Evolutionary conservation across 2,329 filamentous ascomycete genomes (phyloP).

Genomic region (Scopulariopsis brevicaulis): DNA sequence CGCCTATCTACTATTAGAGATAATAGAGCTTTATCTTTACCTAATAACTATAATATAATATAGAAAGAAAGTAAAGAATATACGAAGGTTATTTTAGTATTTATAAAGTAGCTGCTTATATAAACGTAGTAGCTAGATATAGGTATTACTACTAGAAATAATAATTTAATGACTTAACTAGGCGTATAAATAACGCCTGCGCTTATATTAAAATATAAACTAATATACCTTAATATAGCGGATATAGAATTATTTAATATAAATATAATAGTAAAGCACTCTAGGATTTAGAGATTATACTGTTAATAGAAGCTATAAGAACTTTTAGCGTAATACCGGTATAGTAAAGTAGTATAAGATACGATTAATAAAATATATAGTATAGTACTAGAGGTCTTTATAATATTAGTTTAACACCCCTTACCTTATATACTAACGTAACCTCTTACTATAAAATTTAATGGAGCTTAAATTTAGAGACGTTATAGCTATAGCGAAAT

Average conservation of each 20-base stretch:
- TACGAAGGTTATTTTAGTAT: background rate
- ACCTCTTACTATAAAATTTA: too few species aligned
- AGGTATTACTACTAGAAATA: background rate
- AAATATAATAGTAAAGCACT: background rate
- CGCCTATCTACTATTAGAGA: slow-evolving; percentile 6
- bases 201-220: slow-evolving; percentile 1
- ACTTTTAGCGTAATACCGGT: background rate
- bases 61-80: background rate
- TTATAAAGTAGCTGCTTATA: background rate
- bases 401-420: slow-evolving; percentile 2
- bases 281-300: too few species aligned
- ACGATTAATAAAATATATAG: slow-evolving; percentile 4
- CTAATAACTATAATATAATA: background rate
- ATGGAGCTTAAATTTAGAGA: background rate
- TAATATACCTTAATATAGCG: slow-evolving; percentile 1
- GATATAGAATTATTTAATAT: background rate
- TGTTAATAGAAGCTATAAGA: background rate
- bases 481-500: background rate
- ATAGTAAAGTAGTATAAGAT: background rate
- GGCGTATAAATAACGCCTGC: too few species aligned
- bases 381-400: too few species aligned
- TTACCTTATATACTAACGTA: background rate
- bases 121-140: slow-evolving; percentile 3
- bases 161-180: slow-evolving; percentile 1
- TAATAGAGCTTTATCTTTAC: slow-evolving; percentile 7